Base-by-base conservation (phyloP, 1,284 basidiomycete species). In the Inonotus hispidus region DNA sequence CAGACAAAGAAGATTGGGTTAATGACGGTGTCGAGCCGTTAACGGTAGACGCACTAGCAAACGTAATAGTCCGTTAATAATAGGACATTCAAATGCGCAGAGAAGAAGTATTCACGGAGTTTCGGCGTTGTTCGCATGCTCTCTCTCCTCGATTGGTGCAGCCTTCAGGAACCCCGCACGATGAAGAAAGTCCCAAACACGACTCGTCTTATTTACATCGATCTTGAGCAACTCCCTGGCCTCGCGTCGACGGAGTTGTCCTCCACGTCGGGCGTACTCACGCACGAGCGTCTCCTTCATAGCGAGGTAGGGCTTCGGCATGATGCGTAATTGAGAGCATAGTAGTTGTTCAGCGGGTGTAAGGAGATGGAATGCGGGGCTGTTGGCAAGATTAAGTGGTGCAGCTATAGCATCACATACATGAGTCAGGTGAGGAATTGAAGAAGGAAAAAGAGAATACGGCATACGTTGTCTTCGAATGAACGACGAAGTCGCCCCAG, bases 261-360 rank as follows among this genome's bases (percentile, higher is more conserved):
- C 94, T 35, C 90, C 88, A 60, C 92, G 81, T n/a, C 93, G 81
- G 6, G 92, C 91, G 69, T 93, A 95, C 74, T 97, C 95, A 38
- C 93, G 84, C 25, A 97, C 86, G 49, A 96, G 83, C 7, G 89
- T 90, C 73, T 96, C 93, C 72, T 97, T 97, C 76, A 97, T 91
- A 61, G 89, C 84, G 52, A 97, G 83, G 73, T 95, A 98, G 1
- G 94, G 92, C 68, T 93, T 92, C 0, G 95, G 95, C 41, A 96
- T 79, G 62, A 97, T 93, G 4, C 93, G 88, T 16, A 97, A 79
- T 59, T 83, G 82, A 2, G 92, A 91, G 72, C 95, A 97, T n/a
- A 98, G 83, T 0, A 82, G 79, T 73, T 94, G 90, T 74, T 97
- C 95, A 27, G 87, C 87, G 3, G 85, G 80, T 0, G 91, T 91